Evolutionary conservation across 179 eudicot genomes (phyloP).

Genomic region (Beta corolliflora): DNA sequence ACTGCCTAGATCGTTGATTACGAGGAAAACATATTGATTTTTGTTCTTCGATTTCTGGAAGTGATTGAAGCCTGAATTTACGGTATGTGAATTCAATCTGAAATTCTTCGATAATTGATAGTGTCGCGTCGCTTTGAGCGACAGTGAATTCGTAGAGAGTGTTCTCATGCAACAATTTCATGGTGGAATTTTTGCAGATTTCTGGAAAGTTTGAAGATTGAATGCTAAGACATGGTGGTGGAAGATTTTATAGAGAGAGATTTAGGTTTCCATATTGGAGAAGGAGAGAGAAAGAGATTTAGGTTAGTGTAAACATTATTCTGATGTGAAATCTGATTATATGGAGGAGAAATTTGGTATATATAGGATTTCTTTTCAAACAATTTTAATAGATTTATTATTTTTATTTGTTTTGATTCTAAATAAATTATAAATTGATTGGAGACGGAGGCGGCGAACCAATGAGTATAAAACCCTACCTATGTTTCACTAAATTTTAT

Average conservation of each 20-base stretch:
- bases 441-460: background rate
- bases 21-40: constrained; percentile 2
- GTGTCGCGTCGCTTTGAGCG: background rate
- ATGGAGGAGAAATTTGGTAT: background rate
- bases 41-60: background rate
- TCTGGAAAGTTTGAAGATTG: background rate
- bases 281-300: too few species aligned
- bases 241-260: background rate
- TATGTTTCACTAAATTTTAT: background rate
- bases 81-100: constrained; percentile 15
- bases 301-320: background rate
- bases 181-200: background rate
- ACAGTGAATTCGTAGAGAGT: constrained; percentile 34
- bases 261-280: background rate
- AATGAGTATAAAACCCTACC: background rate
- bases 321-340: background rate
- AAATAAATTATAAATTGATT: background rate
- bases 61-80: background rate
- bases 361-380: background rate
- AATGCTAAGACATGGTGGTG: constrained; percentile 5
- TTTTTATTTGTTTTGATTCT: background rate
- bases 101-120: background rate
- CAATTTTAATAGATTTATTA: background rate
- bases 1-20: too few species aligned
- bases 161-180: constrained; percentile 31